phyloP scores from a whole-genome alignment of 129 eudicot species.

The Artemisia argyi region DNA sequence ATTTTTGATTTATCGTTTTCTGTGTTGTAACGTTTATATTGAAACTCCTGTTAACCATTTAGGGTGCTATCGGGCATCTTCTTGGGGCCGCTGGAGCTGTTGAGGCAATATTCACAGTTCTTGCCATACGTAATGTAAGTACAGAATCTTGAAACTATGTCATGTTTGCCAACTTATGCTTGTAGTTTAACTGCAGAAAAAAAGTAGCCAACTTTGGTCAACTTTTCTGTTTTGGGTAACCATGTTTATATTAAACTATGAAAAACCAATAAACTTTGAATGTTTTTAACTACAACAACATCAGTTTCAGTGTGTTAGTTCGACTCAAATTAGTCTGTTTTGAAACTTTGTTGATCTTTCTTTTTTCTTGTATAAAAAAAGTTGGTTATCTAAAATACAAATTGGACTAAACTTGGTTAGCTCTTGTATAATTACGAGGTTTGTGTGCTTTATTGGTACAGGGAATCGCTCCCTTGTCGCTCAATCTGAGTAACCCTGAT shows the following conservation, averaged over 20 bases:
- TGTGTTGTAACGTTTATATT: conserved; percentile 20
- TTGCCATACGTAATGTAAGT: conserved; percentile 77
- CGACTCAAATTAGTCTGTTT: too few relatives aligned
- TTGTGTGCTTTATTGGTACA: conserved; percentile 33
- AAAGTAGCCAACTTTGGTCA: too few relatives aligned
- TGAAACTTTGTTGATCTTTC: too few relatives aligned
- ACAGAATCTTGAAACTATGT: not conserved
- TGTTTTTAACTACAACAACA: too few relatives aligned
- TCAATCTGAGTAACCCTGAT: conserved; percentile 72
- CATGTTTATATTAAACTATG: too few relatives aligned
- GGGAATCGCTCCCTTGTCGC: conserved; percentile 88
- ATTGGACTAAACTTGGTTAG: too few relatives aligned
- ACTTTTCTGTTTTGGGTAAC: too few relatives aligned
- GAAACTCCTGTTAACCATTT: conserved; percentile 4
- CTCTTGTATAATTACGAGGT: not conserved
- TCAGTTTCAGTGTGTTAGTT: too few relatives aligned
- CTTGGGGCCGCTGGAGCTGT: conserved; percentile 99
- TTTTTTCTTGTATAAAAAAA: too few relatives aligned
- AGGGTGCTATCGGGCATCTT: conserved; percentile 98
- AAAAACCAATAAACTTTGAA: too few relatives aligned
- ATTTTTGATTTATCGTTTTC: not conserved
- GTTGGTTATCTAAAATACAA: too few relatives aligned
- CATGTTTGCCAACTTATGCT: not conserved
- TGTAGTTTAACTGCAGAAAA: not conserved
- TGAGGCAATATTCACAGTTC: conserved; percentile 79